Conservation (phyloP, 768 basidiomycete species). For the Antrodiella citrinella region DNA sequence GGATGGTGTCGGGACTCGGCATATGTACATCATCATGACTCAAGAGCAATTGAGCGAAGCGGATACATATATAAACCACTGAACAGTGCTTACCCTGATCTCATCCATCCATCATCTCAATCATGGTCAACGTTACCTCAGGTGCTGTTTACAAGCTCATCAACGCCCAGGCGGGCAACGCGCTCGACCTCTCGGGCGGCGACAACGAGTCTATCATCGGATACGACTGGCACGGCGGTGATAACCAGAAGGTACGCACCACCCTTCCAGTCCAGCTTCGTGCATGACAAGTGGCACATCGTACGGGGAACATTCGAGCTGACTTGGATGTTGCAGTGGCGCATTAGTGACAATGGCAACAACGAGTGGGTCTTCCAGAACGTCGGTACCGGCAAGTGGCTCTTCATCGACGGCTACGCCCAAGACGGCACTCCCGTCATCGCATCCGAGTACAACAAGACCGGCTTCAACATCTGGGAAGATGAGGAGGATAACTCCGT, state of each 20-base stretch:
- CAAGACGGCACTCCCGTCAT: constrained; percentile 34
- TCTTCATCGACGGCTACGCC: constrained; percentile 10
- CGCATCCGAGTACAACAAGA: constrained; percentile 24
- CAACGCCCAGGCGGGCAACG: constrained; percentile 45
- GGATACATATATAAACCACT: too few relatives aligned
- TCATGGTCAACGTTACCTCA: constrained; percentile 19
- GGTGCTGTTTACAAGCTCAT: constrained; percentile 36
- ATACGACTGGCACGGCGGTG: constrained; percentile 31
- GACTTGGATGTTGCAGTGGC: constrained; percentile 33
- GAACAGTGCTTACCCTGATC: too few relatives aligned
- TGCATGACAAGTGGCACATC: too few relatives aligned
- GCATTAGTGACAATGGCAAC: constrained; percentile 27
- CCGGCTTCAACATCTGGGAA: constrained; percentile 43
- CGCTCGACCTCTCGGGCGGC: constrained; percentile 45
- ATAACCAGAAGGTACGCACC: constrained; percentile 40
- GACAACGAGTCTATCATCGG: constrained; percentile 47
- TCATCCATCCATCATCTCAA: too few relatives aligned
- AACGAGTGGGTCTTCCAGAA: constrained; percentile 33
- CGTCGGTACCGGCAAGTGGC: constrained; percentile 21
- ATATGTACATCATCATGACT: too few relatives aligned
- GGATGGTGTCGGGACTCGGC: too few relatives aligned
- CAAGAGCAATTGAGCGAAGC: too few relatives aligned
- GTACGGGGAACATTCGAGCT: neutral
- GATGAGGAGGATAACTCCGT: constrained; percentile 30
- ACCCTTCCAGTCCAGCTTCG: neutral